Conservation (phyloP, 2,329 filamentous ascomycete species). For the Diaporthe vexans region DNA sequence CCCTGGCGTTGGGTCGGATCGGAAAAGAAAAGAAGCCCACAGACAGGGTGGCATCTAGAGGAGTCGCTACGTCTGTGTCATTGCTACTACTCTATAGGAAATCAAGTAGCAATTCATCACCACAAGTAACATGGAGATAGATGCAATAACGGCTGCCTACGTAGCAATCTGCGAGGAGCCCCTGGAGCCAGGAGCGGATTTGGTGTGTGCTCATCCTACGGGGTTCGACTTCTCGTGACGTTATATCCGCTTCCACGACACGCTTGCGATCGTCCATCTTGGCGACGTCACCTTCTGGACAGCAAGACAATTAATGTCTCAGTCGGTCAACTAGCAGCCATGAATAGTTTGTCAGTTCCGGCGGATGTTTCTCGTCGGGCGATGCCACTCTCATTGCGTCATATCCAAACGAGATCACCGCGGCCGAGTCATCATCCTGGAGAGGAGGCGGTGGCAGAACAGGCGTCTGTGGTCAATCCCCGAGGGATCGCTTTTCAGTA, state of each 20-base stretch:
- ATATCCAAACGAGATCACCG: conserved; percentile 28
- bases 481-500: background rate
- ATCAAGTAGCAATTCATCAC: background rate
- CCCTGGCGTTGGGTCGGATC: conserved; percentile 18
- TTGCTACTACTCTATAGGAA: conserved; percentile 1
- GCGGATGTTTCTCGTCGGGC: background rate
- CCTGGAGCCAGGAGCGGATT: background rate
- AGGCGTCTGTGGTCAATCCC: background rate
- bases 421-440: conserved; percentile 35
- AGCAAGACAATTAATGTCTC: too few species aligned
- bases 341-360: background rate
- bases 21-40: conserved; percentile 17
- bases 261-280: background rate
- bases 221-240: background rate
- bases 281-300: conserved; percentile 2
- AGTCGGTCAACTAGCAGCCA: too few species aligned
- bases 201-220: background rate
- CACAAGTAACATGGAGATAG: background rate
- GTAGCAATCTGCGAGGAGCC: background rate
- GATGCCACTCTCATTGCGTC: conserved; percentile 25
- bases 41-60: conserved; percentile 16
- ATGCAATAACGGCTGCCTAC: background rate
- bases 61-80: conserved; percentile 4
- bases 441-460: background rate
- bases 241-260: background rate